Evolutionary conservation across 129 eudicot genomes (phyloP).

Genomic region (Glebionis coronaria): DNA sequence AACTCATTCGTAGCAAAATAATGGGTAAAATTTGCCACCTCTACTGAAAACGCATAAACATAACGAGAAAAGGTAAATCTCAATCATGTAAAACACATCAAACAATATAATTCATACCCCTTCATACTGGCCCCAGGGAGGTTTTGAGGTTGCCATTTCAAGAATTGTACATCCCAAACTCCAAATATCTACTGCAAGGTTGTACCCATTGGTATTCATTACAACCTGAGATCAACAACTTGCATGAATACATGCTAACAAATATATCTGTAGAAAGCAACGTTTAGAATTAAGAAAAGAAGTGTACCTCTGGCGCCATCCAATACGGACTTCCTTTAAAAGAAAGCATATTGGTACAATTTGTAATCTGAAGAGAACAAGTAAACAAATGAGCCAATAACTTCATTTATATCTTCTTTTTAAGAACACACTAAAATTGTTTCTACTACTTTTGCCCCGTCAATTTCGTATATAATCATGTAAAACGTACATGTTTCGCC

Average conservation of each 20-base stretch:
- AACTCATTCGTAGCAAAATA: background rate
- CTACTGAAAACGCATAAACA: background rate
- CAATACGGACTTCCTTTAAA: conserved; percentile 99
- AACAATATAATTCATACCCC: conserved; percentile 56
- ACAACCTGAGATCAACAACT: conserved; percentile 59
- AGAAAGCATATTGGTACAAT: conserved; percentile 79
- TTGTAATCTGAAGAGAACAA: conserved; percentile 53
- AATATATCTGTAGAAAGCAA: background rate
- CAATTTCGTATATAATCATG: background rate
- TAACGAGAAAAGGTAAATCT: background rate
- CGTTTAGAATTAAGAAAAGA: background rate
- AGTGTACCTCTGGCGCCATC: conserved; percentile 99
- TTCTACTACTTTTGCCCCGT: background rate
- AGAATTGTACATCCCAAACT: conserved; percentile 96
- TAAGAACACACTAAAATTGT: background rate
- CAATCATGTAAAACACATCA: background rate
- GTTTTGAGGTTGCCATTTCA: conserved; percentile 97
- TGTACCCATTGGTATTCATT: conserved; percentile 84
- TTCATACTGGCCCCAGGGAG: conserved; percentile 98
- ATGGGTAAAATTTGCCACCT: background rate
- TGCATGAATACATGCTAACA: conserved; percentile 1
- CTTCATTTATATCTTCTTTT: background rate
- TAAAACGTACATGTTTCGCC: conserved; percentile 87
- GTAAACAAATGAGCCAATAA: conserved; percentile 23
- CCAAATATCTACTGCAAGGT: conserved; percentile 96